A percentile compares a stretch with the other conserved stretches of the same genome.
Evolutionary conservation across 306 rosid species (phyloP).

Genomic region (Rosa persica): DNA sequence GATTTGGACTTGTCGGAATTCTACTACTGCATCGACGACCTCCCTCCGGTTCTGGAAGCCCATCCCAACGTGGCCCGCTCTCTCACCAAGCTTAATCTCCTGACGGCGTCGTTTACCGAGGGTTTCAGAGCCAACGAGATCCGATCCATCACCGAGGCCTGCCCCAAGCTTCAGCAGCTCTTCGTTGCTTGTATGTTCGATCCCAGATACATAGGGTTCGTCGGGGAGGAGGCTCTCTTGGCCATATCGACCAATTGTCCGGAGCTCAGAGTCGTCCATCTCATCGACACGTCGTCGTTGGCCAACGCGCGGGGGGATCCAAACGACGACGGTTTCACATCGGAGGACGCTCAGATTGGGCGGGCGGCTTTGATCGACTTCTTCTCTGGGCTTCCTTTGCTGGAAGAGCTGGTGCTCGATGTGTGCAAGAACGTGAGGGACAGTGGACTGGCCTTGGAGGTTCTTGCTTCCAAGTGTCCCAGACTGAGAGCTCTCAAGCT

Average conservation of each 20-base stretch:
- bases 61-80: constrained; percentile 50
- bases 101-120: constrained; percentile 63
- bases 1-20: constrained; percentile 77
- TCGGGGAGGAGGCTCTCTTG: constrained; percentile 65
- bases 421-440: constrained; percentile 76
- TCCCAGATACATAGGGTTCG: constrained; percentile 72
- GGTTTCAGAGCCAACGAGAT: constrained; percentile 72
- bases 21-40: constrained; percentile 90
- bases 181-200: constrained; percentile 74
- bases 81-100: constrained; percentile 58
- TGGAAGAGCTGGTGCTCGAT: constrained; percentile 83
- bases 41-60: constrained; percentile 61
- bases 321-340: constrained; percentile 43
- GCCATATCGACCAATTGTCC: constrained; percentile 62
- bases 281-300: constrained; percentile 67
- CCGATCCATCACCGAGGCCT: constrained; percentile 50
- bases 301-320: constrained; percentile 55
- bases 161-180: constrained; percentile 69
- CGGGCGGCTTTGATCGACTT: constrained; percentile 49
- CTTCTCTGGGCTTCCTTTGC: constrained; percentile 62
- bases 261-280: constrained; percentile 61
- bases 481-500: constrained; percentile 61
- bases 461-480: constrained; percentile 60
- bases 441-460: constrained; percentile 69
- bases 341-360: constrained; percentile 64